A percentile compares a stretch with the other conserved stretches of the same genome.
Evolutionary conservation across 768 basidiomycete species (phyloP).

Genomic region (Piloderma croceum): DNA sequence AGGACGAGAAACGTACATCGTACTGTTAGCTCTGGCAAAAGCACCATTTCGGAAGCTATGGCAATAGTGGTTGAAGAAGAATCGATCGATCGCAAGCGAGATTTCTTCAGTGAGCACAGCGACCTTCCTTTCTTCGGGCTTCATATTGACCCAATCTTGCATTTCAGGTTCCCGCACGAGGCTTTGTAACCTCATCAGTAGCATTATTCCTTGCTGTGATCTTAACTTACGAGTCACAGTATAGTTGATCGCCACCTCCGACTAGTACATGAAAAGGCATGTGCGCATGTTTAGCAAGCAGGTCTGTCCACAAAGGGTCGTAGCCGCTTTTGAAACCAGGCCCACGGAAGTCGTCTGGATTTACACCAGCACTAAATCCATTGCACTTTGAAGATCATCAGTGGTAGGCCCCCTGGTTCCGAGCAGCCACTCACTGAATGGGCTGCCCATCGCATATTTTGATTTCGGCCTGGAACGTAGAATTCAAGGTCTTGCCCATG

Average conservation of each 20-base stretch:
- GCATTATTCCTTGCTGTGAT: not conserved
- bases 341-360: constrained; percentile 79
- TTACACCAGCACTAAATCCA: constrained; percentile 84
- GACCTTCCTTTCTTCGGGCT: constrained; percentile 51
- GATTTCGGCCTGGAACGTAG: constrained; percentile 69
- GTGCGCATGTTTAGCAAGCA: constrained; percentile 76
- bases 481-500: constrained; percentile 72
- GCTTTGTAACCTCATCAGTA: constrained; percentile 28
- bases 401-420: too few species aligned
- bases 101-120: constrained; percentile 70
- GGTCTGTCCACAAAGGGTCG: constrained; percentile 90
- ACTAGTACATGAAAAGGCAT: constrained; percentile 86
- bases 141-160: constrained; percentile 75
- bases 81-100: constrained; percentile 70
- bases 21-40: constrained; percentile 85
- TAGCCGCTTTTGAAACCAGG: constrained; percentile 78
- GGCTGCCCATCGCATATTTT: constrained; percentile 90
- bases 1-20: constrained; percentile 57
- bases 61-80: constrained; percentile 90
- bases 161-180: constrained; percentile 84
- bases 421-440: constrained; percentile 80
- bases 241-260: constrained; percentile 92
- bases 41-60: constrained; percentile 80
- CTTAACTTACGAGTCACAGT: constrained; percentile 64
- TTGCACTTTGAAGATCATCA: constrained; percentile 55